These are phyloP conservation scores for Hysterangium stoloniferum DNA, from an alignment of 768 basidiomycete species.

Conservation along the genomic window DNA sequence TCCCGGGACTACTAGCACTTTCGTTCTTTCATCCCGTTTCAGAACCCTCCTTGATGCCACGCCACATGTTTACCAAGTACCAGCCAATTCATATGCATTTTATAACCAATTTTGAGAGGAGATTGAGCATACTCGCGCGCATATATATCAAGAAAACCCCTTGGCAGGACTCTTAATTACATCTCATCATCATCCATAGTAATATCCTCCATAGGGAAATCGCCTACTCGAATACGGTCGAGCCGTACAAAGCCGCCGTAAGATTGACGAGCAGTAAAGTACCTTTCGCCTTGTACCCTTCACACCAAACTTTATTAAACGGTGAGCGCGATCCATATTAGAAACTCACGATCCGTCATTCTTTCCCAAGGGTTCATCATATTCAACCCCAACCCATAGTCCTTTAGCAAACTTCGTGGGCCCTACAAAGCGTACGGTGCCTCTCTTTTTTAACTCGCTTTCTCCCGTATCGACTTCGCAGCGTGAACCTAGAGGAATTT, in stretches of 20 bases:
- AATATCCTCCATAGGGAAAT: slow-evolving; percentile 81
- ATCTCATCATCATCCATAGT: slow-evolving; percentile 67
- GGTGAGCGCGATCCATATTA: neutral
- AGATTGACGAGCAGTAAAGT: slow-evolving; percentile 71
- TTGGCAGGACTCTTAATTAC: slow-evolving; percentile 33
- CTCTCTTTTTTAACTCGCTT: slow-evolving; percentile 61
- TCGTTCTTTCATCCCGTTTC: too few species aligned
- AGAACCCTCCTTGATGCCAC: too few species aligned
- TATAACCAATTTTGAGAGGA: neutral
- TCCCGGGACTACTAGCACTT: too few species aligned
- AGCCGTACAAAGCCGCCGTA: slow-evolving; percentile 84
- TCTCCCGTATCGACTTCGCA: slow-evolving; percentile 75
- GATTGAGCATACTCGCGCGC: neutral
- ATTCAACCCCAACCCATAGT: slow-evolving; percentile 87
- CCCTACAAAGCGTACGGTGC: slow-evolving; percentile 82
- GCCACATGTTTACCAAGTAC: too few species aligned
- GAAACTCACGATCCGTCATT: slow-evolving; percentile 85
- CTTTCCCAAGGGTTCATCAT: slow-evolving; percentile 94
- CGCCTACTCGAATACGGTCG: slow-evolving; percentile 73
- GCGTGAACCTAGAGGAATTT: slow-evolving; percentile 63
- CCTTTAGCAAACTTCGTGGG: slow-evolving; percentile 67
- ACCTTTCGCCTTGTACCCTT: slow-evolving; percentile 79
- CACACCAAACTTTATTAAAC: neutral
- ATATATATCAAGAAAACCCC: too few species aligned
- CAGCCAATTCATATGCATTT: neutral